These are phyloP conservation scores for Brassica juncea DNA, from an alignment of 345 rosid species.

Conservation along the genomic window DNA sequence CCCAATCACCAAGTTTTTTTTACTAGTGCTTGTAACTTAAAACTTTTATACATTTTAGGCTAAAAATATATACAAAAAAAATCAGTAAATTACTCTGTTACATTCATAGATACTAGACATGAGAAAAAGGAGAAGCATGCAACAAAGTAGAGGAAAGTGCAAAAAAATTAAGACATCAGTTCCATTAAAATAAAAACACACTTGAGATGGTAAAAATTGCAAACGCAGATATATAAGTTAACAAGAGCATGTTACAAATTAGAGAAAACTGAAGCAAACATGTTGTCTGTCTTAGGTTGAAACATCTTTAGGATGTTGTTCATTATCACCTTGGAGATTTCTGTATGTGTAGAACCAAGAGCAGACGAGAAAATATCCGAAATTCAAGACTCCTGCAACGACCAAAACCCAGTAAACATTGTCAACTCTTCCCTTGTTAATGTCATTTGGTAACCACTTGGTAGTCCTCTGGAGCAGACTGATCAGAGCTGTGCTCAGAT, in stretches of 20 bases:
- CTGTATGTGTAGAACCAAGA: slow-evolving; percentile 41
- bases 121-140: not conserved
- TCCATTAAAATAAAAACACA: not conserved
- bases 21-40: not conserved
- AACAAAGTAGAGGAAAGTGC: not conserved
- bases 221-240: not conserved
- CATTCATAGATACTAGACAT: not conserved
- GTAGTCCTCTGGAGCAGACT: slow-evolving; percentile 44
- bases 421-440: slow-evolving; percentile 54
- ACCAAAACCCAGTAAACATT: slow-evolving; percentile 48
- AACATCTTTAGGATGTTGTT: slow-evolving; percentile 6
- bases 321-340: slow-evolving; percentile 20
- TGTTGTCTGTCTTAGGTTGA: not conserved
- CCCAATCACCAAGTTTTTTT: no score
- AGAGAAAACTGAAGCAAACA: not conserved
- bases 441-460: slow-evolving; percentile 52
- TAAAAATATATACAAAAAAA: not conserved
- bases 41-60: not conserved
- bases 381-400: slow-evolving; percentile 40
- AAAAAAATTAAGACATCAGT: not conserved
- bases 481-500: slow-evolving; percentile 45
- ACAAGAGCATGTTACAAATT: not conserved
- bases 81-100: not conserved
- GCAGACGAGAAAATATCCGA: slow-evolving; percentile 44
- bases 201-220: not conserved